These are phyloP conservation scores for Abortiporus biennis DNA, from an alignment of 1,284 basidiomycete genomes.

Conservation along the genomic window DNA sequence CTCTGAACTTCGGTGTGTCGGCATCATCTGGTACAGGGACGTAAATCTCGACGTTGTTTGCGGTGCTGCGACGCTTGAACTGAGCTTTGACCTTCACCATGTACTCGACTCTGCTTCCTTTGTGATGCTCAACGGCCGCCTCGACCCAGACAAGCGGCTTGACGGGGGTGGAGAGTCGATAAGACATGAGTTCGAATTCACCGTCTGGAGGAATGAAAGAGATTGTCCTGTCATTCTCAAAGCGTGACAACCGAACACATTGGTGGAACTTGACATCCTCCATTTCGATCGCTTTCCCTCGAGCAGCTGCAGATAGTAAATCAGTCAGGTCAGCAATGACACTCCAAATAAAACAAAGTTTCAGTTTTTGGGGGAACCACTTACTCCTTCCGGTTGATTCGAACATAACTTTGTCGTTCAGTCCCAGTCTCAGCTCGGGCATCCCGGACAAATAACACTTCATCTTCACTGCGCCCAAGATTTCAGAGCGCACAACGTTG, in stretches of 20 bases:
- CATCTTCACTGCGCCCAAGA: conserved; percentile 98
- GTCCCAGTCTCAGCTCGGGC: conserved; percentile 92
- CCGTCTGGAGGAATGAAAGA: conserved; percentile 99
- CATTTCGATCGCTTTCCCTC: conserved; percentile 99
- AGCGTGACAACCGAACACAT: conserved; percentile 97
- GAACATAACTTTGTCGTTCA: conserved; percentile 99
- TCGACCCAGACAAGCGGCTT: conserved; percentile 99
- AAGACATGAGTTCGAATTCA: conserved; percentile 98
- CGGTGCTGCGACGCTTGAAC: conserved; percentile 94
- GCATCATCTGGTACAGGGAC: conserved; percentile 98
- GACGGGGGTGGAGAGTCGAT: conserved; percentile 92
- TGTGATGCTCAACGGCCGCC: conserved; percentile 88
- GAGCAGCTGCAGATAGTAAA: conserved; percentile 54
- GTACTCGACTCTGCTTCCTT: conserved; percentile 92
- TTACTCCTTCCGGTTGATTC: conserved; percentile 92
- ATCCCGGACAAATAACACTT: conserved; percentile 99
- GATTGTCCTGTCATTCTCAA: conserved; percentile 99
- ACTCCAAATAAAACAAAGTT: conserved; percentile 1
- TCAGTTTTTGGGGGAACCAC: conserved; percentile 24
- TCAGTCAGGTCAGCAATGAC: neutral
- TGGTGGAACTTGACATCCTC: conserved; percentile 99
- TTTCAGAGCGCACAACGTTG: conserved; percentile 96
- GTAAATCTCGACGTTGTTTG: conserved; percentile 98
- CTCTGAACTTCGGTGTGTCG: conserved; percentile 94
- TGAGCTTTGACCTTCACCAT: conserved; percentile 98